Conservation (phyloP, 2,329 filamentous ascomycete species). For the Diaporthe sp. region DNA sequence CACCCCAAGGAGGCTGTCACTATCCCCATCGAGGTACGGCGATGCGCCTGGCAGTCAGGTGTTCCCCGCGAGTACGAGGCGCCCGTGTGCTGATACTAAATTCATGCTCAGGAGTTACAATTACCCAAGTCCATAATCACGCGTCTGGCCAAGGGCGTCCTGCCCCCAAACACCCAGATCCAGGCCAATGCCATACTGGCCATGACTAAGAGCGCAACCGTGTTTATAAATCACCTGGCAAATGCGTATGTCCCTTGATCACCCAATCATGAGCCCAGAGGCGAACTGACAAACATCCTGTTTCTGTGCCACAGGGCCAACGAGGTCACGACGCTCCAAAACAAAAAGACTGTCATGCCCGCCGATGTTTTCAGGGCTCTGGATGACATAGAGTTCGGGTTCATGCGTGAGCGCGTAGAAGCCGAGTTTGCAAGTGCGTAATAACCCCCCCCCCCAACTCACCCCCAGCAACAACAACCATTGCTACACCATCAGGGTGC, state of each 20-base stretch:
- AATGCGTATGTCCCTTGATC: conserved; percentile 68
- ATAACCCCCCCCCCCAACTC: not conserved
- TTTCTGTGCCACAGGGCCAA: conserved; percentile 67
- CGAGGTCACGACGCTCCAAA: conserved; percentile 72
- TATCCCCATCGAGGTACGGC: conserved; percentile 67
- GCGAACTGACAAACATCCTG: conserved; percentile 9
- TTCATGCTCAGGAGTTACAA: conserved; percentile 69
- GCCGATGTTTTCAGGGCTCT: conserved; percentile 81
- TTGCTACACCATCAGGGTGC: not conserved
- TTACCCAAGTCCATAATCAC: conserved; percentile 86
- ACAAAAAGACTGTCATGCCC: conserved; percentile 82
- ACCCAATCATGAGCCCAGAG: not conserved
- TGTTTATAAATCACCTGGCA: conserved; percentile 85
- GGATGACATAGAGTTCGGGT: conserved; percentile 81
- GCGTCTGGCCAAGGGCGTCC: conserved; percentile 80
- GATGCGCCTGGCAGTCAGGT: not conserved
- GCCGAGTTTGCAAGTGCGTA: conserved; percentile 79
- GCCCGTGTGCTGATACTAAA: not conserved
- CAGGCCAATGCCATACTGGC: conserved; percentile 85
- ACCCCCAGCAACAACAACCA: not conserved
- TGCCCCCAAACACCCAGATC: conserved; percentile 84
- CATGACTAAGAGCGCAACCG: conserved; percentile 82
- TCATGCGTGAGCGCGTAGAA: conserved; percentile 75
- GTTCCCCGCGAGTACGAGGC: not conserved
- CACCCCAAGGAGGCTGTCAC: conserved; percentile 53